A percentile compares a stretch with the other conserved stretches of the same genome.
These are phyloP conservation scores for Exophiala phaeomuriformis DNA, from an alignment of 2,329 filamentous ascomycete genomes.

Conservation along the genomic window DNA sequence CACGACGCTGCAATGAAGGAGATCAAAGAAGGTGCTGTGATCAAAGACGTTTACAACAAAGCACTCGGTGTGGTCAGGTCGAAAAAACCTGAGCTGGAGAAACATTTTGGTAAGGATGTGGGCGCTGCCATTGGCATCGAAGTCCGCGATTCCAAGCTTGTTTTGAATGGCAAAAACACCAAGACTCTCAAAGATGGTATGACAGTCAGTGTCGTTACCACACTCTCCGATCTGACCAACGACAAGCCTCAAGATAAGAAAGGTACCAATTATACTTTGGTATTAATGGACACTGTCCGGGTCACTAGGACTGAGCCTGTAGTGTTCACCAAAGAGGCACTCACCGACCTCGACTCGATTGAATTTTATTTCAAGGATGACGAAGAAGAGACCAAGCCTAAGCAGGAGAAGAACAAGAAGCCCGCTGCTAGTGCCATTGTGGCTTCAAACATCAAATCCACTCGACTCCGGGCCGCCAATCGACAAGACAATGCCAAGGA, in stretches of 20 bases:
- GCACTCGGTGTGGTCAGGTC: constrained; percentile 70
- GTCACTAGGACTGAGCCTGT: constrained; percentile 56
- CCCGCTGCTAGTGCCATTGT: constrained; percentile 81
- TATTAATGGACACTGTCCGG: constrained; percentile 88
- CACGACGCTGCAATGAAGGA: constrained; percentile 89
- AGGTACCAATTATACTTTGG: constrained; percentile 78
- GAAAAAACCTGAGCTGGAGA: constrained; percentile 92
- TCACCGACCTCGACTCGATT: constrained; percentile 83
- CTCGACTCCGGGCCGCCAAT: constrained; percentile 74
- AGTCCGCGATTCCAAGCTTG: constrained; percentile 71
- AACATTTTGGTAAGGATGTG: constrained; percentile 87
- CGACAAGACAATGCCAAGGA: constrained; percentile 82
- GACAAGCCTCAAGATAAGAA: constrained; percentile 80
- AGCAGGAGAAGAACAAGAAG: constrained; percentile 82
- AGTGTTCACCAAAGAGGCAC: constrained; percentile 91
- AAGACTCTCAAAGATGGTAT: constrained; percentile 87
- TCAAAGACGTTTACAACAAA: constrained; percentile 88
- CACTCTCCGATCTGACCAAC: constrained; percentile 84
- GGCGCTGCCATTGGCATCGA: constrained; percentile 91
- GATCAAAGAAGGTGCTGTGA: constrained; percentile 73
- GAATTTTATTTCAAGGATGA: constrained; percentile 99
- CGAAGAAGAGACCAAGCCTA: constrained; percentile 67
- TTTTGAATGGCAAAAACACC: constrained; percentile 79
- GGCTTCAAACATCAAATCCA: constrained; percentile 91
- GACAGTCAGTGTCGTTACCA: constrained; percentile 86